A percentile compares a stretch with the other conserved stretches of the same genome.
These are phyloP conservation scores for Sporothrix dimorphospora DNA, from an alignment of 2,329 filamentous ascomycete species.

Conservation along the genomic window DNA sequence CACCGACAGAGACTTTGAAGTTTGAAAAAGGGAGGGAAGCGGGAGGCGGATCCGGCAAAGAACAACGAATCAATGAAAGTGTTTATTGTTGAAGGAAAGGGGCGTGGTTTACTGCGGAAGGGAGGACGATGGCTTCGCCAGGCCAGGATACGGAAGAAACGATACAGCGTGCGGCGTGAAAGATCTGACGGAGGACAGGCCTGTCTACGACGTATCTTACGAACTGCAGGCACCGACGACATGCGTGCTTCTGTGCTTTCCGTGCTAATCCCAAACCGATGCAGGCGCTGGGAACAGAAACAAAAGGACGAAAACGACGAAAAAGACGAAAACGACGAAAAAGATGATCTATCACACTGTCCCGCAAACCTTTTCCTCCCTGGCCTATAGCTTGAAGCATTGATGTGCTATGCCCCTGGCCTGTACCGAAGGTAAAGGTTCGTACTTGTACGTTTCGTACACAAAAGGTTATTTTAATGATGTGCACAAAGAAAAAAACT, in stretches of 20 bases:
- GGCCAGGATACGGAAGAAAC: not conserved
- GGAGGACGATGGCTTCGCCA: not conserved
- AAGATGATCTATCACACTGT: not conserved
- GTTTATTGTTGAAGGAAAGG: not conserved
- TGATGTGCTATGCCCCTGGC: not conserved
- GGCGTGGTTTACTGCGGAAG: no score
- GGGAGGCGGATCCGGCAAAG: not conserved
- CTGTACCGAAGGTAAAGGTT: not conserved
- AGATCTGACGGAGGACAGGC: not conserved
- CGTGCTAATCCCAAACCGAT: conserved; percentile 1
- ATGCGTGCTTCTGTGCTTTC: conserved; percentile 1
- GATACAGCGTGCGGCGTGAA: not conserved
- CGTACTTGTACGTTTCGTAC: no score
- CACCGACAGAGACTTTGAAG: no score
- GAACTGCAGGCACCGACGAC: not conserved
- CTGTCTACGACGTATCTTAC: no score
- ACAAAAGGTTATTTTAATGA: not conserved
- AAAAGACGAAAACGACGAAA: not conserved
- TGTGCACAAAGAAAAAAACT: not conserved
- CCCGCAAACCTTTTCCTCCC: not conserved
- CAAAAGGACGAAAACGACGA: not conserved
- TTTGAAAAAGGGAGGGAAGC: not conserved
- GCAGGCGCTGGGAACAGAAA: not conserved
- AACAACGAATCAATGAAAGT: not conserved
- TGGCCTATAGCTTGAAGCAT: no score